These are phyloP conservation scores for Botrytis porri DNA, from an alignment of 2,329 filamentous ascomycete species.

Conservation along the genomic window DNA sequence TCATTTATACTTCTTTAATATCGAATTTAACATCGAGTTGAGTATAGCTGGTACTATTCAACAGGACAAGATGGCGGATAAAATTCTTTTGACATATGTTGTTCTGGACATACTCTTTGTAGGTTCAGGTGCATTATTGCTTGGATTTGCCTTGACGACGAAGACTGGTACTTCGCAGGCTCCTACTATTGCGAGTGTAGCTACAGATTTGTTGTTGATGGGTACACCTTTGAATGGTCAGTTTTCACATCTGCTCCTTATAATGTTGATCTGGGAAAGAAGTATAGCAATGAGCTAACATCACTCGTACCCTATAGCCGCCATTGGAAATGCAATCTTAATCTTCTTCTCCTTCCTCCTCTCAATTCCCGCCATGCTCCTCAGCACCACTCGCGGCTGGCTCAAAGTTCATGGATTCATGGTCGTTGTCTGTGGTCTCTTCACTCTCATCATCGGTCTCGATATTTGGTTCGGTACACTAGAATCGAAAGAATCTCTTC, in stretches of 20 bases:
- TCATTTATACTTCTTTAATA: background rate
- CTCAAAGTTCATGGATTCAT: conserved; percentile 68
- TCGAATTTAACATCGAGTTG: background rate
- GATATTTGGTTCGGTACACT: conserved; percentile 73
- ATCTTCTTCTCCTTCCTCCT: conserved; percentile 68
- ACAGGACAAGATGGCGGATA: conserved; percentile 45
- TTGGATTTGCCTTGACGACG: conserved; percentile 52
- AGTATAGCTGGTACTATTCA: conserved; percentile 19
- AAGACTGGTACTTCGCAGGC: conserved; percentile 42
- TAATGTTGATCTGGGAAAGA: background rate
- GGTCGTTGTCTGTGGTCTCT: conserved; percentile 58
- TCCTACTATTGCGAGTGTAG: conserved; percentile 49
- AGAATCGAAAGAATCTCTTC: conserved; percentile 61
- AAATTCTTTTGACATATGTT: conserved; percentile 51
- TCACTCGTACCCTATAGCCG: conserved; percentile 47
- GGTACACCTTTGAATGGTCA: conserved; percentile 53
- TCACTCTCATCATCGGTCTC: conserved; percentile 64
- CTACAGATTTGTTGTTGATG: conserved; percentile 49
- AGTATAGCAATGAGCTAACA: conserved; percentile 4
- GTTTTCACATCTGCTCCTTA: conserved; percentile 24
- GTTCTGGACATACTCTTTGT: conserved; percentile 51
- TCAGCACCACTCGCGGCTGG: conserved; percentile 63
- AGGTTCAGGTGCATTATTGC: conserved; percentile 48
- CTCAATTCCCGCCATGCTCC: conserved; percentile 68
- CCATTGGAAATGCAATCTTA: conserved; percentile 68